Evolutionary conservation across 768 basidiomycete genomes (phyloP), one percentile per base, ranked within the genome.

Genomic region (Hygrophoropsis aurantiaca): DNA sequence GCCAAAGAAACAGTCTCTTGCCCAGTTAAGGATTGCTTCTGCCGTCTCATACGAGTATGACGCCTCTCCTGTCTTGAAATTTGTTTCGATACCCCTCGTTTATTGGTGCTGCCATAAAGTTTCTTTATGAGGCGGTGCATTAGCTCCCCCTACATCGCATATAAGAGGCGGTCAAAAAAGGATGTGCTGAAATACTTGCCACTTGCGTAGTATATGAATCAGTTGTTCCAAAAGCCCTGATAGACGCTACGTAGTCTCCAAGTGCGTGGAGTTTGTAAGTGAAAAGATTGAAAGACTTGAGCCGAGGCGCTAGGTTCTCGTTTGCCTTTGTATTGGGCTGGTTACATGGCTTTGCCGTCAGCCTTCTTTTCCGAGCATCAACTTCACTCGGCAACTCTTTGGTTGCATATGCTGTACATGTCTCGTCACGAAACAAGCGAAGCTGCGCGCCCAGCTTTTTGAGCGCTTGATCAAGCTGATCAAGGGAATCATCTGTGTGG

Each of bases 201-300:
- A 53, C 50, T 24, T 67, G 61, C 0, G 69, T 70, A 3, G 58
- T 55, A 42, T 67, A 72, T 0, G 62, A 63, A 25, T 74, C 71
- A 0, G 64, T 67, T 2, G 70, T 70, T 0, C 74, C 71, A 19
- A 60, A 59, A 2, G 18, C 8, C 1, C 36, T 18, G 7, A 74
- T 72, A 0, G 54, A 51, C 0, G 11, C 3, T 0, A 34, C 42
- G 34, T 73, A 73, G 39, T 75, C 59, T 0, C 68, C 69, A 1
- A 74, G 51, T 0, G 61, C 52, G 47, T 74, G 74, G 0, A 64
- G 3, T 44, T 74, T 75, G 42, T 61, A 64, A 0, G 64, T 71
- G 0, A 23, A 8, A 2, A 73, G 40, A 42, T 65, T 74, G 45
- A 73, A 66, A 0, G 19, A 30, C 27, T 53, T 60, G 1, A 5